Evolutionary conservation across 805 yeast genomes (phyloP), one percentile per base, ranked within the genome.

Genomic region (Saccharomycopsis malanga): DNA sequence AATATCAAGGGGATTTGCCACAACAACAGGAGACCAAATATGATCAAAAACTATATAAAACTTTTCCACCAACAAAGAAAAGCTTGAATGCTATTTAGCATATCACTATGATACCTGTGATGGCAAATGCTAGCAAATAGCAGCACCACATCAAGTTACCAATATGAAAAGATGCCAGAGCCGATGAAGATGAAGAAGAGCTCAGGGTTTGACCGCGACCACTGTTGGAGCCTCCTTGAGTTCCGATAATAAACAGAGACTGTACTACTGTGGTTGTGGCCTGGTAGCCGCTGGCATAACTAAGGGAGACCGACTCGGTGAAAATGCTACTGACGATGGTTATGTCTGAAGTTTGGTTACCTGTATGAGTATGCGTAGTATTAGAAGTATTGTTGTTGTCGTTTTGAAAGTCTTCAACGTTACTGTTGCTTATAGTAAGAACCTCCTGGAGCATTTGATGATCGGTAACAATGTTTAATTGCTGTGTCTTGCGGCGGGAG

Each of bases 221-320:
- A n/a, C 6, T n/a, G 36, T n/a, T n/a, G n/a, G n/a, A n/a, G n/a
- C n/a, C n/a, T n/a, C 39, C 48, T 32, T 38, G 30, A 9, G 52
- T 43, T 7, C 49, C 49, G n/a, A 44, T 34, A 39, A 48, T 48
- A 14, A 48, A 38, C 41, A 20, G 47, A 6, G 43, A 27, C 25
- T 34, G 15, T 4, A 44, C 52, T 2, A 44, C 39, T 23, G 52
- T 48, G 12, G 48, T 44, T 12, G 48, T 39, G 4, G 32, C 36
- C 17, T n/a, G 18, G 15, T 15, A 25, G 39, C 15, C 35, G 27
- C 17, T 15, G 7, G 30, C 30, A 18, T 42, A 35, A 15, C 25
- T 24, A 17, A 42, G 27, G 21, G 38, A 27, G 17, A 35, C 34
- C 4, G 43, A 39, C 17, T 27, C 36, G 10, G 50, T 47, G 15